phyloP scores from a whole-genome alignment of 345 rosid species.

The Euphorbia pulcherrima region DNA sequence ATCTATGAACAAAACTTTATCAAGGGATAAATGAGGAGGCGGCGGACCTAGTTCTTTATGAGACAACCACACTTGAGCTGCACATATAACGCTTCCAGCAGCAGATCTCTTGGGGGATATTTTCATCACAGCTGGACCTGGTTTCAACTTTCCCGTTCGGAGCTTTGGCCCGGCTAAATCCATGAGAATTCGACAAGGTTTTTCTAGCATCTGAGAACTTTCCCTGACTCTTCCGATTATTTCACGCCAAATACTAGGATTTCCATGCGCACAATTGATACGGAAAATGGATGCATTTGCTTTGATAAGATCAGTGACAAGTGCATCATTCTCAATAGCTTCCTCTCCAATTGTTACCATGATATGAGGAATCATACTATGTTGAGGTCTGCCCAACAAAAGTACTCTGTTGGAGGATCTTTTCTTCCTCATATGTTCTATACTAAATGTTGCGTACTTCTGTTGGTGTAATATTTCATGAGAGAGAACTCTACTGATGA shows the following conservation, averaged over 20 bases:
- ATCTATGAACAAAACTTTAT: conserved; percentile 43
- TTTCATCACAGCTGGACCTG: conserved; percentile 60
- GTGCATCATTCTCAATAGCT: conserved; percentile 47
- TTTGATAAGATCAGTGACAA: conserved; percentile 43
- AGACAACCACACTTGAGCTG: conserved; percentile 60
- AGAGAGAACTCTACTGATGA: conserved; percentile 17
- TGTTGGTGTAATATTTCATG: conserved; percentile 18
- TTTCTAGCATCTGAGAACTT: conserved; percentile 54
- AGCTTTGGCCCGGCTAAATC: conserved; percentile 79
- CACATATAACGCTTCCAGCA: conserved; percentile 44
- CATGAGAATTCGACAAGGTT: conserved; percentile 62
- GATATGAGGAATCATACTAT: conserved; percentile 42
- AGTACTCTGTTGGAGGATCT: conserved; percentile 38
- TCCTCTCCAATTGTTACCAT: conserved; percentile 70
- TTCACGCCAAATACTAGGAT: conserved; percentile 53
- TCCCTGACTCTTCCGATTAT: conserved; percentile 52
- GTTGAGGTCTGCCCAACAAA: conserved; percentile 44
- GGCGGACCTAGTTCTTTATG: conserved; percentile 44
- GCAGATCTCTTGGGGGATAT: conserved; percentile 55
- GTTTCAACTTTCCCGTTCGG: conserved; percentile 48
- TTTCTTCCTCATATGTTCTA: conserved; percentile 30
- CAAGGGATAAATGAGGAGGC: conserved; percentile 52
- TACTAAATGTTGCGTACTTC: conserved; percentile 18
- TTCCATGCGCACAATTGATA: conserved; percentile 71
- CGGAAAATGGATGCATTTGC: conserved; percentile 55